phyloP scores from a whole-genome alignment of 2,329 filamentous ascomycete genomes.

The Alternaria triticina region DNA sequence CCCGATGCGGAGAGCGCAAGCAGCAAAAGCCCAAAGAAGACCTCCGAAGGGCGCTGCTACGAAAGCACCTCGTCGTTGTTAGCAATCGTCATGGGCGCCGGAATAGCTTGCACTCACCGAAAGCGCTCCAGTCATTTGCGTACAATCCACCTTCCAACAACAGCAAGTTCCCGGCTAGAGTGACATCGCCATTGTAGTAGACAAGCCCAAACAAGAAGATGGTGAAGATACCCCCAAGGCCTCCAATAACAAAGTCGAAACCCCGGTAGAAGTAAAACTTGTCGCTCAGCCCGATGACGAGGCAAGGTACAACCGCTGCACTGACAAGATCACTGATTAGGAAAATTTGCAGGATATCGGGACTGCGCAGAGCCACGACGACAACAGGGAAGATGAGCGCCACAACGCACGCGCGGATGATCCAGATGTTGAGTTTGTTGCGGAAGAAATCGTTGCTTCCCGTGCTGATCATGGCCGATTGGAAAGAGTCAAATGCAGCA shows the following conservation, averaged over 20 bases:
- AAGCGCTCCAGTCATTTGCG: conserved; percentile 78
- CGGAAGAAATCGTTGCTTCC: conserved; percentile 85
- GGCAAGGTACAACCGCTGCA: conserved; percentile 74
- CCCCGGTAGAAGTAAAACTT: conserved; percentile 75
- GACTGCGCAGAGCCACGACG: conserved; percentile 74
- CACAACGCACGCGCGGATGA: conserved; percentile 72
- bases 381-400: conserved; percentile 76
- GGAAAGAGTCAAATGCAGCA: conserved; percentile 79
- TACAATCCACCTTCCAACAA: conserved; percentile 77
- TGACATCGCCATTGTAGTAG: conserved; percentile 74
- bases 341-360: conserved; percentile 80
- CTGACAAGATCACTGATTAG: conserved; percentile 82
- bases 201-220: conserved; percentile 83
- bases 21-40: conserved; percentile 72
- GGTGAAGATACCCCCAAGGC: conserved; percentile 76
- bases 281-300: conserved; percentile 74
- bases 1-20: conserved; percentile 65
- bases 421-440: conserved; percentile 78
- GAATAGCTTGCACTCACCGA: conserved; percentile 58
- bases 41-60: conserved; percentile 79
- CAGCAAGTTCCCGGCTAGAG: conserved; percentile 70
- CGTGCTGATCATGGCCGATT: conserved; percentile 84
- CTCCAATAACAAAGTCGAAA: conserved; percentile 79
- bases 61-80: conserved; percentile 62
- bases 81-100: neutral